These are phyloP conservation scores for Candida tropicalis DNA, from an alignment of 1,139 yeast species.

Conservation along the genomic window DNA sequence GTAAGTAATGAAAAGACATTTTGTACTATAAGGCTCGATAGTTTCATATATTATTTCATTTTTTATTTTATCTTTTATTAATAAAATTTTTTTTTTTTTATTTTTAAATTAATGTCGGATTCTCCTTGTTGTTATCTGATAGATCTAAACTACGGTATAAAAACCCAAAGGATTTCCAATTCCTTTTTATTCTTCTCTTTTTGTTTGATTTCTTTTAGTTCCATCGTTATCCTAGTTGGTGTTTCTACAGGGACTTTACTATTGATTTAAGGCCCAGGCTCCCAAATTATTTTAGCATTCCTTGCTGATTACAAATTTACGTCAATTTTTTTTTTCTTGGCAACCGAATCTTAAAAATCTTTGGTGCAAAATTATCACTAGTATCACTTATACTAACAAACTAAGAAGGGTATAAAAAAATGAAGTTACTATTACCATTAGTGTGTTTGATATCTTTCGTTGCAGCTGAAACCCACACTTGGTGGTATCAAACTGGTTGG, in stretches of 20 bases:
- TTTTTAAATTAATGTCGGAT: neutral
- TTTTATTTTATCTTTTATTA: too few relatives aligned
- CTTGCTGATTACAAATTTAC: neutral
- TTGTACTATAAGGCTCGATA: too few relatives aligned
- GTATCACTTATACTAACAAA: too few relatives aligned
- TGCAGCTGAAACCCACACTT: conserved; percentile 50
- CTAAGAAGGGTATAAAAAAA: too few relatives aligned
- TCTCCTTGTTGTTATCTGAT: neutral
- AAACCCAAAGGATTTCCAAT: neutral
- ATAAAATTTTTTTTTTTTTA: neutral
- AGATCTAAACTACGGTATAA: neutral
- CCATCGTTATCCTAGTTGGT: too few relatives aligned
- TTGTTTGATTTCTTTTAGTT: neutral
- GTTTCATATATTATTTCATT: too few relatives aligned
- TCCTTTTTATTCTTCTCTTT: neutral
- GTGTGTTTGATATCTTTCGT: conserved; percentile 16
- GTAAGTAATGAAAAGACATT: neutral
- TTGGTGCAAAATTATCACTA: too few relatives aligned
- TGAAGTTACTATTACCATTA: conserved; percentile 9
- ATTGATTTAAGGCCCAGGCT: too few relatives aligned
- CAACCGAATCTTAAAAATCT: neutral
- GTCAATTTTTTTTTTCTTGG: neutral
- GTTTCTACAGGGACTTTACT: too few relatives aligned
- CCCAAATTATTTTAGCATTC: neutral
- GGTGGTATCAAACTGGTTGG: conserved; percentile 57